phyloP scores from a whole-genome alignment of 805 yeast species.

The Torulaspora delbrueckii region DNA sequence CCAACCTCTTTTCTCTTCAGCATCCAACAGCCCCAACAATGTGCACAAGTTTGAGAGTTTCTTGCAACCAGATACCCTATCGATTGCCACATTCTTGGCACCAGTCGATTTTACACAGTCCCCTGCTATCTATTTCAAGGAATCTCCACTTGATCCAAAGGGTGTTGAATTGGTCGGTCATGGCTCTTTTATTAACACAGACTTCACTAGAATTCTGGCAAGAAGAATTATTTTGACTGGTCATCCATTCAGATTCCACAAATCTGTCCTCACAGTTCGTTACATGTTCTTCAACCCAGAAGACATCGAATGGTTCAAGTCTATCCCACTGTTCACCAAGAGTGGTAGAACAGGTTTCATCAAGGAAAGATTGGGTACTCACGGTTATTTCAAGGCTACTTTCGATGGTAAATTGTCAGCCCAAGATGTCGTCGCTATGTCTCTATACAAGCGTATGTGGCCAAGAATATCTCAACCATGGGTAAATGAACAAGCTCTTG shows the following conservation, averaged over 20 bases:
- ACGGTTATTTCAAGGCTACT: slow-evolving; percentile 94
- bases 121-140: slow-evolving; percentile 79
- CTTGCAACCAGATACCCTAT: slow-evolving; percentile 67
- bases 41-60: slow-evolving; percentile 84
- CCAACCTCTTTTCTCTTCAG: slow-evolving; percentile 77
- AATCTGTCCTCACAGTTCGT: slow-evolving; percentile 82
- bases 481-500: neutral
- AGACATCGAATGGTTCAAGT: slow-evolving; percentile 84
- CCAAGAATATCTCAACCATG: slow-evolving; percentile 46
- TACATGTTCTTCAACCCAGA: slow-evolving; percentile 95
- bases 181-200: slow-evolving; percentile 84
- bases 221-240: slow-evolving; percentile 90
- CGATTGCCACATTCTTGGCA: slow-evolving; percentile 81
- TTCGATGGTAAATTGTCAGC: slow-evolving; percentile 87
- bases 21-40: slow-evolving; percentile 70
- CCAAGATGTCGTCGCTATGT: slow-evolving; percentile 92
- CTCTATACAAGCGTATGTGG: slow-evolving; percentile 91
- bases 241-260: slow-evolving; percentile 92
- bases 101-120: slow-evolving; percentile 81
- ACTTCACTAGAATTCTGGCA: slow-evolving; percentile 77
- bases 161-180: slow-evolving; percentile 71
- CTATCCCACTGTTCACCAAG: slow-evolving; percentile 88
- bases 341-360: slow-evolving; percentile 92
- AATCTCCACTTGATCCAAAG: slow-evolving; percentile 41
- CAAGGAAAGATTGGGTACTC: slow-evolving; percentile 94